These are phyloP conservation scores for Gossypium turneri DNA, from an alignment of 345 rosid species.

Conservation along the genomic window DNA sequence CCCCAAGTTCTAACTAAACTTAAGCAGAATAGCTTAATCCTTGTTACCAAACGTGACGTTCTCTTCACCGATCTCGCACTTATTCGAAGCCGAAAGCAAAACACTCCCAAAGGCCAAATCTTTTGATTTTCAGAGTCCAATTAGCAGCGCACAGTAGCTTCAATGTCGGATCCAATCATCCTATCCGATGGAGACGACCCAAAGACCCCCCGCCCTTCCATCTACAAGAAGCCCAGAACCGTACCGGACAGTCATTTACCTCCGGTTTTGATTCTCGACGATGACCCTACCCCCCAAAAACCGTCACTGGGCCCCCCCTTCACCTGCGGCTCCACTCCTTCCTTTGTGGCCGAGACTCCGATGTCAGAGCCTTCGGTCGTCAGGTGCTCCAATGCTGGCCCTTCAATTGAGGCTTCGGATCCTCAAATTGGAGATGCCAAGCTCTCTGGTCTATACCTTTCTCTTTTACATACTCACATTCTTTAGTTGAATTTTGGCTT, in stretches of 20 bases:
- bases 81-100: neutral
- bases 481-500: neutral
- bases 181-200: slow-evolving; percentile 53
- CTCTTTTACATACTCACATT: neutral
- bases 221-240: slow-evolving; percentile 39
- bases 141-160: neutral
- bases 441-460: slow-evolving; percentile 6
- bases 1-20: neutral
- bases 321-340: slow-evolving; percentile 13
- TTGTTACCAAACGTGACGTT: neutral
- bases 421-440: neutral
- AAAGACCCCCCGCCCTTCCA: slow-evolving; percentile 32
- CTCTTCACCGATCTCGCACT: neutral
- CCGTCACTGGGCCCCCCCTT: neutral
- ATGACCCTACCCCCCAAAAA: slow-evolving; percentile 46
- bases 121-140: neutral
- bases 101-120: neutral
- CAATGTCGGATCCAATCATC: slow-evolving; percentile 47
- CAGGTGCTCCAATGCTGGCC: neutral
- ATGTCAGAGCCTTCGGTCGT: slow-evolving; percentile 10
- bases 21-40: neutral
- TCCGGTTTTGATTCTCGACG: slow-evolving; percentile 44
- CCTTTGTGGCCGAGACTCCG: slow-evolving; percentile 16
- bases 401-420: neutral
- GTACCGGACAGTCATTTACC: slow-evolving; percentile 18